Evolutionary conservation across 2,329 filamentous ascomycete genomes (phyloP).

Genomic region (Trichoderma sp.): DNA sequence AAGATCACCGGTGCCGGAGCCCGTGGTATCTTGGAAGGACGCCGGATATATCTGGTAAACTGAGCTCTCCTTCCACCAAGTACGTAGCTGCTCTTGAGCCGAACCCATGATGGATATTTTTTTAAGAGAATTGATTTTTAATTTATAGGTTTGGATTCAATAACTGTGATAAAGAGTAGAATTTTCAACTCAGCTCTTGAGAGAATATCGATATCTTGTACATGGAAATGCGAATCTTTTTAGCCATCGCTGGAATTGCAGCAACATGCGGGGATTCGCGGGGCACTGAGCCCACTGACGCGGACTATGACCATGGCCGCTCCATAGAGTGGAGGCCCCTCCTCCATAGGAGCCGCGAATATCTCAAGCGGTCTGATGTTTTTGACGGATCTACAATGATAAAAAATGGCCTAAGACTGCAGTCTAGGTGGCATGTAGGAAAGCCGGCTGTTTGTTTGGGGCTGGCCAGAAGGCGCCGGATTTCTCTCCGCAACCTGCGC

Average conservation of each 20-base stretch:
- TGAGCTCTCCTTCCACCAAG: slow-evolving; percentile 64
- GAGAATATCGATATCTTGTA: background rate
- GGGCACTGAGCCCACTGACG: slow-evolving; percentile 8
- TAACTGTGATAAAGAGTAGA: background rate
- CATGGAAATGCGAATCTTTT: background rate
- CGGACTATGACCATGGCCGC: background rate
- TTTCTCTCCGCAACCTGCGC: slow-evolving; percentile 18
- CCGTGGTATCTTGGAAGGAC: slow-evolving; percentile 63
- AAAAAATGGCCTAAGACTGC: background rate
- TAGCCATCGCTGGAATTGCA: background rate
- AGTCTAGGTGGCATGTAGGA: background rate
- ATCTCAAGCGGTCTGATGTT: no score
- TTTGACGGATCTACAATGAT: no score
- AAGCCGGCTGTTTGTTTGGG: background rate
- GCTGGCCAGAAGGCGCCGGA: slow-evolving; percentile 1
- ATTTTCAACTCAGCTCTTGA: background rate
- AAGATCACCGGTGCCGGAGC: slow-evolving; percentile 60
- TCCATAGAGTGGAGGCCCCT: slow-evolving; percentile 10
- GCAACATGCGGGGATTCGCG: slow-evolving; percentile 22
- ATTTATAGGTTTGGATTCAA: background rate
- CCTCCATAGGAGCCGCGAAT: no score
- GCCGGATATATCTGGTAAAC: slow-evolving; percentile 67
- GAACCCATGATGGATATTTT: slow-evolving; percentile 33
- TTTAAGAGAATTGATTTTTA: background rate
- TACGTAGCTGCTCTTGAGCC: slow-evolving; percentile 35